A percentile compares a stretch with the other conserved stretches of the same genome.
Conservation (phyloP, 2,329 filamentous ascomycete genomes). For the Fusarium coffeatum region DNA sequence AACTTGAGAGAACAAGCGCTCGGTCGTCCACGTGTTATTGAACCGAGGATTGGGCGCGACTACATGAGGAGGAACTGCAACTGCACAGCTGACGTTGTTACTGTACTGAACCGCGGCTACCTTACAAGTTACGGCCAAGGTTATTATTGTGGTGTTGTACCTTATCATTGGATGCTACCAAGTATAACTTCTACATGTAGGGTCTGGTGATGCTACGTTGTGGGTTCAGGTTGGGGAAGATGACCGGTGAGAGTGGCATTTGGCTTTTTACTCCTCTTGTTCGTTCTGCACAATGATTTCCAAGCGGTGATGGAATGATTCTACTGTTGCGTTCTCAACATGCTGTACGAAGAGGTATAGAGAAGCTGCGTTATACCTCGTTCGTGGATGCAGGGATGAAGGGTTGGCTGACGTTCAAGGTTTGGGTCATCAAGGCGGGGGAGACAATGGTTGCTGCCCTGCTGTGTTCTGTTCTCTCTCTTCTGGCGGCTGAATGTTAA, state of each 20-base stretch:
- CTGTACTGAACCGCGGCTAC: slow-evolving; percentile 26
- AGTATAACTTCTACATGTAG: background rate
- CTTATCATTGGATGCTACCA: slow-evolving; percentile 15
- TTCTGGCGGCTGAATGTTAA: slow-evolving; percentile 21
- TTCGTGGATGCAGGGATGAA: slow-evolving; percentile 24
- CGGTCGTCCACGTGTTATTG: slow-evolving; percentile 48
- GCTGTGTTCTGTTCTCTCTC: slow-evolving; percentile 26
- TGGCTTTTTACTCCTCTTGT: slow-evolving; percentile 7
- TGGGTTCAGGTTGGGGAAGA: slow-evolving; percentile 1
- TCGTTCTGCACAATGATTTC: slow-evolving; percentile 6
- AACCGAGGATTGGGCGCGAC: slow-evolving; percentile 45
- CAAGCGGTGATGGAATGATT: slow-evolving; percentile 24
- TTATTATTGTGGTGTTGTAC: slow-evolving; percentile 23
- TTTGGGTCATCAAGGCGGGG: slow-evolving; percentile 17
- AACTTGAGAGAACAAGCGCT: slow-evolving; percentile 37
- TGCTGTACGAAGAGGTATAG: slow-evolving; percentile 11
- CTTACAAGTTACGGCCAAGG: slow-evolving; percentile 2
- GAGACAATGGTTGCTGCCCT: slow-evolving; percentile 1
- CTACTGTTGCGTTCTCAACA: slow-evolving; percentile 22
- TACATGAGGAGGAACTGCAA: slow-evolving; percentile 31
- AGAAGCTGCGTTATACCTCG: slow-evolving; percentile 25
- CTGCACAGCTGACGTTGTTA: slow-evolving; percentile 18
- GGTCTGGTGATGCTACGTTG: slow-evolving; percentile 18
- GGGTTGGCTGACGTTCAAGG: slow-evolving; percentile 30
- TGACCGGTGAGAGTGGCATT: slow-evolving; percentile 17